Conservation (phyloP, 2,329 filamentous ascomycete genomes). For the Metarhizium anisopliae region DNA sequence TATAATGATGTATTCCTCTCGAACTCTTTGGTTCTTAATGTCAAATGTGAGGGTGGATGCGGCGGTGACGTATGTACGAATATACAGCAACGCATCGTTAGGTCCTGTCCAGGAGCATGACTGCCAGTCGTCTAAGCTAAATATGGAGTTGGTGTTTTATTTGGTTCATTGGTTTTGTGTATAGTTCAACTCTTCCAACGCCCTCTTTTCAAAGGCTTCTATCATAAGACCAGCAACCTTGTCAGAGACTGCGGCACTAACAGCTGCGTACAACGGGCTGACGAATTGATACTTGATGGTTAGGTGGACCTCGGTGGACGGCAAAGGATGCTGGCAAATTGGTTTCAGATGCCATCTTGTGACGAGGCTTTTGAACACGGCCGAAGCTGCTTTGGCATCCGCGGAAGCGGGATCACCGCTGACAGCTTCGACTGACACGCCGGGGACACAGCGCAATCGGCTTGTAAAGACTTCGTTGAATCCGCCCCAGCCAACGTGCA, state of each 20-base stretch:
- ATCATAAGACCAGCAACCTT: constrained; percentile 86
- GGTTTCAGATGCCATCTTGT: constrained; percentile 61
- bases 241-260: constrained; percentile 74
- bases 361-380: constrained; percentile 57
- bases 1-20: neutral
- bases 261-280: constrained; percentile 77
- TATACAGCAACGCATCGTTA: neutral
- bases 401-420: constrained; percentile 47
- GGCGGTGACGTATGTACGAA: neutral
- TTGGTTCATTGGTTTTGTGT: neutral
- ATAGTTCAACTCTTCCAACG: constrained; percentile 36
- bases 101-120: neutral
- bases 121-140: neutral
- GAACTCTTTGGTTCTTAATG: neutral
- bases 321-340: constrained; percentile 17
- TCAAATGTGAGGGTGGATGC: neutral
- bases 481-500: constrained; percentile 78
- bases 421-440: constrained; percentile 66
- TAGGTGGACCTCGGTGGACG: constrained; percentile 62
- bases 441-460: constrained; percentile 67
- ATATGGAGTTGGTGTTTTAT: neutral
- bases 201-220: constrained; percentile 81
- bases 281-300: constrained; percentile 74
- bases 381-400: constrained; percentile 28
- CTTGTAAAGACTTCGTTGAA: constrained; percentile 79